These are phyloP conservation scores for Somion occarium DNA, from an alignment of 1,284 basidiomycete species.

Conservation along the genomic window DNA sequence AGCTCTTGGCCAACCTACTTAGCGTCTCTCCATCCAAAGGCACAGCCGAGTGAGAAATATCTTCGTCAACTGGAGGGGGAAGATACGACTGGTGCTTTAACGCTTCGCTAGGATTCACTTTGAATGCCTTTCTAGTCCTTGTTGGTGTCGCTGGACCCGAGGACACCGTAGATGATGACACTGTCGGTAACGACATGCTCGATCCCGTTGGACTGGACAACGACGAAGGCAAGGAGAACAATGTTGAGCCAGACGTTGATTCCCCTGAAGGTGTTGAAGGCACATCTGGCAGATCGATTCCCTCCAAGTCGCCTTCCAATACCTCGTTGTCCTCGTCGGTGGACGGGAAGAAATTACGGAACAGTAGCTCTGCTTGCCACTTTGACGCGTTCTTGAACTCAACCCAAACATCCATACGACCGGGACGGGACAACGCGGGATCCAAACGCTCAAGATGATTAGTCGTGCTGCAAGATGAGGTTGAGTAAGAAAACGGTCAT, in stretches of 20 bases:
- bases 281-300: conserved; percentile 38
- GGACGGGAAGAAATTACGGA: conserved; percentile 83
- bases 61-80: conserved; percentile 59
- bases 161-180: conserved; percentile 5
- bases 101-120: conserved; percentile 24
- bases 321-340: conserved; percentile 42
- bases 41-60: conserved; percentile 55
- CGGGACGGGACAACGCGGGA: conserved; percentile 78
- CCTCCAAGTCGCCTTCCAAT: conserved; percentile 45
- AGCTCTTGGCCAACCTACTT: conserved; percentile 60
- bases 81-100: conserved; percentile 56
- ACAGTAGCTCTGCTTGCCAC: conserved; percentile 77
- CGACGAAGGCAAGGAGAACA: conserved; percentile 26
- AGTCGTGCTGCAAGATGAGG: conserved; percentile 48
- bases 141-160: conserved; percentile 13
- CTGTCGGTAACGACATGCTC: conserved; percentile 21
- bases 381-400: conserved; percentile 82
- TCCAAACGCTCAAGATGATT: conserved; percentile 83
- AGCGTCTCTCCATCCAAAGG: conserved; percentile 60
- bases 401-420: conserved; percentile 87
- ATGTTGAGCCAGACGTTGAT: conserved; percentile 25
- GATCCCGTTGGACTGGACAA: conserved; percentile 22
- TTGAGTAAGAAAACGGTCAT: not conserved
- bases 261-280: conserved; percentile 28
- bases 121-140: conserved; percentile 18